phyloP scores from a whole-genome alignment of 805 yeast genomes.

The Candida berthetii region DNA sequence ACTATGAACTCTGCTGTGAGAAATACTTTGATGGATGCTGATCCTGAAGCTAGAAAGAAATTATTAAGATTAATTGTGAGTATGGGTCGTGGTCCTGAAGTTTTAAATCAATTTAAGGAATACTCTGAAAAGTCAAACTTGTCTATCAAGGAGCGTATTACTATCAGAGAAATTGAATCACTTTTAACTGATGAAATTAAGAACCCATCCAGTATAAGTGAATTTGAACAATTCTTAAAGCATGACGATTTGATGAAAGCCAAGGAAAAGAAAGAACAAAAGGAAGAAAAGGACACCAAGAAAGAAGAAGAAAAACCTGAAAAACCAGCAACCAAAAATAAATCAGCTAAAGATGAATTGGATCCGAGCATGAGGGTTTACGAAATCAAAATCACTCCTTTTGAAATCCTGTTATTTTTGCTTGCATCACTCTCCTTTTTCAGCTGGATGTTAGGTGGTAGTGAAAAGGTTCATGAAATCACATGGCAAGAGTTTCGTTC shows the following conservation, averaged over 20 bases:
- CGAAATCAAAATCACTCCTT: constrained; percentile 25
- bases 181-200: neutral
- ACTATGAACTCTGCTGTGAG: no score
- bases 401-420: constrained; percentile 26
- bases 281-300: neutral
- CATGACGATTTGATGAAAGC: neutral
- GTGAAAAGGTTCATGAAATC: constrained; percentile 43
- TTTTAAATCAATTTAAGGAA: neutral
- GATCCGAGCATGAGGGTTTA: constrained; percentile 25
- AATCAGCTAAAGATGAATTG: constrained; percentile 16
- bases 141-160: neutral
- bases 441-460: constrained; percentile 20
- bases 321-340: constrained; percentile 7
- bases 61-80: neutral
- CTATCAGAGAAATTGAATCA: neutral
- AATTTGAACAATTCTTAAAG: neutral
- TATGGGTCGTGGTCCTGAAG: neutral
- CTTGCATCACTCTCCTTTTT: constrained; percentile 24
- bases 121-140: neutral
- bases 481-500: constrained; percentile 91
- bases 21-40: neutral
- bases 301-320: constrained; percentile 13
- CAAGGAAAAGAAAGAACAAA: neutral
- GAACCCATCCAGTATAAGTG: neutral
- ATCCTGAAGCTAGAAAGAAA: neutral